Base-by-base conservation (phyloP, 2,329 filamentous ascomycete genomes). In the Emergomyces africanus region DNA sequence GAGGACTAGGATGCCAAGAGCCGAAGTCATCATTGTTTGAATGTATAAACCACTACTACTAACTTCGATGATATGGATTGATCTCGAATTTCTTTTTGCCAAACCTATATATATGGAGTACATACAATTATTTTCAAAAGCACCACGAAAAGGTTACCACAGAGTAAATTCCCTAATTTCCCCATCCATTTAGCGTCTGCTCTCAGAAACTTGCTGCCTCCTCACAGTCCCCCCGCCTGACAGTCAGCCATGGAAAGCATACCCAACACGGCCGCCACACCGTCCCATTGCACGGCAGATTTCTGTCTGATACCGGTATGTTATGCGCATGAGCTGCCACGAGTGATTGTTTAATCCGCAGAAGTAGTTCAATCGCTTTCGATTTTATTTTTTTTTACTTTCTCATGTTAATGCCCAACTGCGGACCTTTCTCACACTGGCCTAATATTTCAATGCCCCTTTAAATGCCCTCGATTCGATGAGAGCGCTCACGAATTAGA, bases 271-370 rank as follows among this genome's bases (percentile, higher is more conserved):
- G 69, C 74, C 54, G 68, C 70, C 46, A 92, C 89, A 0, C 91
- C 91, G 3, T 77, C 82, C 59, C 77, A 84, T 60, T 95, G 89
- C 74, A 89, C 87, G 58, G 91, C 87, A 60, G 91, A 96, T 75
- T 96, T 96, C 72, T 96, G 91, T 73, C 79, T 96, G 64, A 87
- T 96, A 62, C 91, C 91, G 1, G 86, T 88, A 69, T 61, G 82
- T 75, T 48, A 33, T 30, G 8, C n/a, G 10, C 14, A 30, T 48
- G n/a, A 23, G 18, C 18, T 42, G 9, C 9, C n/a, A n/a, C 54
- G 33, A 20, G 23, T 20, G 33, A 37, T 35, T 28, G n/a, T 37
- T 18, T n/a, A n/a, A 3, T 23, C 14, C 15, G 5, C 41, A n/a
- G 41, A 44, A 20, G 25, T n/a, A 25, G 12, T 8, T n/a, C 39